Evolutionary conservation across 805 yeast species (phyloP), one percentile per base, ranked within the genome.

Genomic region (Saturnispora galanensis): DNA sequence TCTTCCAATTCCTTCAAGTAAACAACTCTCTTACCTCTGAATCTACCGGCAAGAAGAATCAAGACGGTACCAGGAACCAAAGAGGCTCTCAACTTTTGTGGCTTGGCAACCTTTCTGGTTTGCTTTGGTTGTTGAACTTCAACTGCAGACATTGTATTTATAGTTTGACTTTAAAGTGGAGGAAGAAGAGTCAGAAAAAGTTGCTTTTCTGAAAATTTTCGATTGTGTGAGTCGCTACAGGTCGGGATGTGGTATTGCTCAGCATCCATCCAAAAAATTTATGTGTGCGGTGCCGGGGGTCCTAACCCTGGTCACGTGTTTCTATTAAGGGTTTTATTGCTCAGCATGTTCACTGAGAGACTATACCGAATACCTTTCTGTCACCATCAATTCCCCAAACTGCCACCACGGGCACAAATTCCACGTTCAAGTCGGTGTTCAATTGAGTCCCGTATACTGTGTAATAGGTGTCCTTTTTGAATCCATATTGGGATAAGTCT

Each of bases 21-120:
- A 57, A 90, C 97, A 64, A 93, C 98, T 77, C 98, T 89, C 87
- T 90, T 93, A 72, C 98, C 98, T 76, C 98, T 86, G 95, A 88
- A 90, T 75, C 96, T 87, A 71, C 98, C 98, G 63, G 98, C 97
- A 68, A 90, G 80, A 69, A 90, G 77, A 71, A 90, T 90, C 70
- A 93, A 77, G 39, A 62, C 65, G 35, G 66, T 58, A 56, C 65
- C 66, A 48, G 66, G 66, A 42, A 61, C 64, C 43, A 62, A 53
- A 29, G 64, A 85, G 64, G 95, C 77, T 75, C 98, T 89, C 71
- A 93, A 79, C 74, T 84, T 84, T 73, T 87, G 94, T 66, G 97
- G 95, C 69, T 87, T 86, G 62, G 77, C 77, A 64, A 88, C 68
- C 84, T 89, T 86, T 83, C 96, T 86, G 68, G 86, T 70, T 74